Base-by-base conservation (phyloP, 2,329 filamentous ascomycete genomes). In the Plectosphaerella plurivora region DNA sequence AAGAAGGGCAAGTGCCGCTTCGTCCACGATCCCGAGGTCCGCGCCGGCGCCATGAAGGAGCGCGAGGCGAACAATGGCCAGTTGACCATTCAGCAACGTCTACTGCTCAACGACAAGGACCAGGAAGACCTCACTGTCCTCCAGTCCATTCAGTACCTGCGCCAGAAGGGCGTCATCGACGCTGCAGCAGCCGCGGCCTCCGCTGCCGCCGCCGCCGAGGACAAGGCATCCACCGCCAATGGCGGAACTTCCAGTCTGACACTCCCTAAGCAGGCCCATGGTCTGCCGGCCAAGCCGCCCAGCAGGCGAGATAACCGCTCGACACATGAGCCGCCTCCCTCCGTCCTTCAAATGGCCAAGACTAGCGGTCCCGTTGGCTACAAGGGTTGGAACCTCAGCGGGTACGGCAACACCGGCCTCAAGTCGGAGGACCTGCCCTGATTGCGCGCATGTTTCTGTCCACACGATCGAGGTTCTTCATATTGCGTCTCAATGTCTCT, bases 1-100 rank as follows among this genome's bases (percentile, higher is more conserved):
- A 87, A 87, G 77, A 86, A 86, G 78, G 82, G 82, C 82, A 87
- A 87, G 82, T 87, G 84, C 74, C 84, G 84, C 70, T 87, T 87
- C 70, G 82, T 86, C 57, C 84, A 87, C 66, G 84, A 87, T 64
- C 76, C 78, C 16, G 78, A 79, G 56, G 79, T 84, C 53, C 77
- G 84, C 59, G 81, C 84, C 61, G 81, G 81, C 58, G 83, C 83
- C 53, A 73, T 87, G 47, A 79, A 77, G 61, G 83, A 86, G 64
- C 79, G 83, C 54, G 82, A 84, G 60, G 75, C 77, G 61, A 87
- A 87, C 60, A 82, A 84, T 55, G 84, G 84, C 46, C 79, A 81
- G 49, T 78, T 86, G 68, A 87, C 84, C 5, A 77, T 87, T 51
- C 79, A 83, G 66, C 84, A 87, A 65, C 82, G 84, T 42, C 69